Evolutionary conservation across 2,329 filamentous ascomycete species (phyloP).

Genomic region (Coniochaeta sp.): DNA sequence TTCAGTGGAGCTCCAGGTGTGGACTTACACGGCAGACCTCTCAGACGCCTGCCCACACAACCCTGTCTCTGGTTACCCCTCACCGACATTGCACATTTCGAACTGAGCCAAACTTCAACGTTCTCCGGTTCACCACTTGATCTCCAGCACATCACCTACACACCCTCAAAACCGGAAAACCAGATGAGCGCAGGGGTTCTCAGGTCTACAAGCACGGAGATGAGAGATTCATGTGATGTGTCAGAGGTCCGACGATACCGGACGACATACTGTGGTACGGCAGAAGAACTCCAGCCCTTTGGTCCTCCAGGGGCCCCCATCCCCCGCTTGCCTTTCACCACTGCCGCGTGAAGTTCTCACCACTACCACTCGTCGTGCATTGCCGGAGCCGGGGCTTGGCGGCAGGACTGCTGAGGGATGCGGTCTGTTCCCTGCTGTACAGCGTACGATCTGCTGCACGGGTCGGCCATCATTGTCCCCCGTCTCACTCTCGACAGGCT

Average conservation of each 20-base stretch:
- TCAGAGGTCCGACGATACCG: background rate
- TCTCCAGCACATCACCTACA: background rate
- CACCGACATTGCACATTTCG: conserved; percentile 1
- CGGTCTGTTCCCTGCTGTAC: background rate
- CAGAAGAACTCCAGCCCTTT: background rate
- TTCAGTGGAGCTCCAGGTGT: background rate
- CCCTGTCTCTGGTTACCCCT: conserved; percentile 2
- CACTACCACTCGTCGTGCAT: background rate
- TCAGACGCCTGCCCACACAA: background rate
- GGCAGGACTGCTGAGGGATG: background rate
- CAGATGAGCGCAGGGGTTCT: background rate
- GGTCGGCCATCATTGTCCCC: background rate
- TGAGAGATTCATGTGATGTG: background rate
- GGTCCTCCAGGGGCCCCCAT: background rate
- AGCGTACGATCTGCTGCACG: background rate
- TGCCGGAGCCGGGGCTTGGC: background rate
- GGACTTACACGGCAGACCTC: background rate
- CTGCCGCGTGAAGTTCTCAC: background rate
- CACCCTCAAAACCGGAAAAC: background rate
- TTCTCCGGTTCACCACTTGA: background rate
- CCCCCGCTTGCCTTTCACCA: background rate
- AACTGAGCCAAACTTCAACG: background rate
- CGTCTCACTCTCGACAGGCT: background rate
- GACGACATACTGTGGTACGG: background rate
- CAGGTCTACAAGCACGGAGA: background rate